Base-by-base conservation (phyloP, 768 basidiomycete species). In the Terana coerulea region DNA sequence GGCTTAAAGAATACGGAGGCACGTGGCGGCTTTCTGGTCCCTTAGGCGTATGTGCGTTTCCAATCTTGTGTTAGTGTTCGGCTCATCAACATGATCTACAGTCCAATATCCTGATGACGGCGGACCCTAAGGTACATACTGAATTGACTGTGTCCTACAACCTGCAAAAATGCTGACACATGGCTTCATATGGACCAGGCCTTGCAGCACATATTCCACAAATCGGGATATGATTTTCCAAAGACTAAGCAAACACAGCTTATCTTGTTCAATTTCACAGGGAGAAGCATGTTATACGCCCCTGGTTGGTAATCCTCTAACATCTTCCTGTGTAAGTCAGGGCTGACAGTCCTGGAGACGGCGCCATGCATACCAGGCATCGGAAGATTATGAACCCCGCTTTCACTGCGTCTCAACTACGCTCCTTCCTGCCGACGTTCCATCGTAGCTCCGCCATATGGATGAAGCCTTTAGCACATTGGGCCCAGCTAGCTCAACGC, bases 351-450 rank as follows among this genome's bases (percentile, higher is more conserved):
- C 19, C 29, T 29, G 28, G 5, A 22, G 64, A 61, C 59, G 29
- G 15, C 24, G 57, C 62, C 39, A 52, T 40, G 3, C 68, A 66
- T 45, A 61, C 61, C 30, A 51, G 68, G 5, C 66, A 67, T 29
- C 40, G 68, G 37, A 69, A 69, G 50, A 62, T 67, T 24, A 68
- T 70, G 68, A 57, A 64, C 10, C 68, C 69, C 17, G 67, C 67
- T 3, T 70, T 70, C 39, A 47, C 45, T 35, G 30, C 57, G 25
- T 51, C 53, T 0, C 61, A 67, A 46, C 40, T 65, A 24, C 52
- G 59, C 30, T 50, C 58, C 3, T 67, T 63, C 41, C 54, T 62
- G 14, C 39, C 57, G 24, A 43, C 61, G 10, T 69, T 69, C 39
- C 59, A 60, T 19, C 37, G 46, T 4, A 59, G 52, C 17, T 61